A percentile compares a stretch with the other conserved stretches of the same genome.
phyloP scores from a whole-genome alignment of 495 filamentous ascomycete species.

The Lophium mytilinum region DNA sequence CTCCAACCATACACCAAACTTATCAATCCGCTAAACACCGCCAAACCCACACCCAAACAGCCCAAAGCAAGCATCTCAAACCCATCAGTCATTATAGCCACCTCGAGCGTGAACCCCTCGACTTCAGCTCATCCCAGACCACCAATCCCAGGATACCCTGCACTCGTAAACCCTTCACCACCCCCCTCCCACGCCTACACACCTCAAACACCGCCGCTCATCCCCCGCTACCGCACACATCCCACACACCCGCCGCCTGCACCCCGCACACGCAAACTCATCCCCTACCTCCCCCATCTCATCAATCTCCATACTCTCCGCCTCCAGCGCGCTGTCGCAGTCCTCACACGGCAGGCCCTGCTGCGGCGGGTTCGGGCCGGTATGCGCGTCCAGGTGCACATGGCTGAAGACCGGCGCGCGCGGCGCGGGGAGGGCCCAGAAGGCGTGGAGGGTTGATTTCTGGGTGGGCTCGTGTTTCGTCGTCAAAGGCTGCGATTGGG shows the following conservation, averaged over 20 bases:
- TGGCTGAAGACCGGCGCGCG: constrained; percentile 4
- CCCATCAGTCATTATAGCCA: no score
- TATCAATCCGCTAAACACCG: no score
- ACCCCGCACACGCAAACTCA: constrained; percentile 12
- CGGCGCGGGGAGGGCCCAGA: constrained; percentile 29
- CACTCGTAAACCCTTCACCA: no score
- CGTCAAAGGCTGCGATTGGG: not conserved
- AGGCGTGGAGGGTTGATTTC: constrained; percentile 32
- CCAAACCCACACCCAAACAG: no score
- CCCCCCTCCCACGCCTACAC: constrained; percentile 11
- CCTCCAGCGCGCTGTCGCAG: constrained; percentile 25
- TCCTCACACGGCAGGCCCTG: constrained; percentile 28
- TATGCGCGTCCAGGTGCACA: not conserved
- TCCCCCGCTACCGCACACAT: constrained; percentile 20
- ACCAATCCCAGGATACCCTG: no score
- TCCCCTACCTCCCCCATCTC: constrained; percentile 15
- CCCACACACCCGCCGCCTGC: constrained; percentile 20
- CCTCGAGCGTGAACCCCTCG: no score
- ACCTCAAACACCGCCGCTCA: constrained; percentile 17
- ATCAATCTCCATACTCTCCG: constrained; percentile 4
- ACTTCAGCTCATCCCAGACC: no score
- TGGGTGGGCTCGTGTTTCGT: constrained; percentile 11
- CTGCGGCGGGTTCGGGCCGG: not conserved
- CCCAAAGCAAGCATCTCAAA: no score
- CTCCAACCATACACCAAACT: no score